Conservation (phyloP, 2,329 filamentous ascomycete genomes). For the Apiospora aurea region DNA sequence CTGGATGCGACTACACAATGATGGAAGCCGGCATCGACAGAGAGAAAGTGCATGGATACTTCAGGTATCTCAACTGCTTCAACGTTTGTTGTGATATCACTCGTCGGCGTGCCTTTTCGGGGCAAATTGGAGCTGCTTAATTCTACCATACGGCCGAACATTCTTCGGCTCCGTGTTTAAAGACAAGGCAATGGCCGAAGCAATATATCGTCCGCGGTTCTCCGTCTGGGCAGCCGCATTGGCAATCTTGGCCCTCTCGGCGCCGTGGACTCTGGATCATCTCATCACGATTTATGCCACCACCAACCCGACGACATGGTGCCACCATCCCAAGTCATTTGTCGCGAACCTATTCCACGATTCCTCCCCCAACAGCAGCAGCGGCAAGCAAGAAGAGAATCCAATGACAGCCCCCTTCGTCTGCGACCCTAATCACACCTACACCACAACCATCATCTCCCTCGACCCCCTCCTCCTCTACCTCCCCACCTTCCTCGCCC, state of each 20-base stretch:
- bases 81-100: neutral
- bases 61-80: neutral
- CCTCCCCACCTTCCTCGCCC: conserved; percentile 45
- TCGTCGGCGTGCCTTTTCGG: neutral
- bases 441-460: conserved; percentile 46
- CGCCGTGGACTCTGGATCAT: neutral
- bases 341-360: neutral
- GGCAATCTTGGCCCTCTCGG: conserved; percentile 19
- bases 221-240: conserved; percentile 6
- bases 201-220: neutral
- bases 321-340: neutral
- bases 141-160: neutral
- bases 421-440: conserved; percentile 40
- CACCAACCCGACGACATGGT: neutral
- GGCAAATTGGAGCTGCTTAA: neutral
- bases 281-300: neutral
- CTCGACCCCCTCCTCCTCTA: conserved; percentile 49
- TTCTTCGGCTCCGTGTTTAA: neutral
- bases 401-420: conserved; percentile 28
- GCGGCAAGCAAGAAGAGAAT: neutral
- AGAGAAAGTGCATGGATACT: neutral
- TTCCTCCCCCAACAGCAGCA: neutral
- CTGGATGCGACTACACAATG: neutral
- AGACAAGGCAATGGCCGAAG: neutral
- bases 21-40: neutral